Base-by-base conservation (phyloP, 2,329 filamentous ascomycete species). In the Penicillium sp. region DNA sequence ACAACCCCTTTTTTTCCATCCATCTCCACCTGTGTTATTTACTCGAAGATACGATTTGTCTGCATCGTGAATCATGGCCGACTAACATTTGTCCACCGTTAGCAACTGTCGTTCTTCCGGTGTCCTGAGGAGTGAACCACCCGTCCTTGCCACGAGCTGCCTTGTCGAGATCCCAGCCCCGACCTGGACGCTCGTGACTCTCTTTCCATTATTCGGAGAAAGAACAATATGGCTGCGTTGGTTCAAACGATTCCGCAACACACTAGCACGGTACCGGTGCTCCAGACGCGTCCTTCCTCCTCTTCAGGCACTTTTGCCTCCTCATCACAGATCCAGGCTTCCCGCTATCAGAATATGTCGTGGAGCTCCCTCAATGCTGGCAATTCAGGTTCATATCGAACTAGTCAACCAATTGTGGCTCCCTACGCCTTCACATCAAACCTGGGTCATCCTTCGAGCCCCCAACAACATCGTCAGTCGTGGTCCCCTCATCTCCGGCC, bases 231-330 rank as follows among this genome's bases (percentile, higher is more conserved):
- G 89, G 89, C 89, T 79, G 88, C 89, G 74, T 81, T 93, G 79
- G 87, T 92, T 68, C 89, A 93, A 77, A 85, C 87, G 57, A 89
- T 88, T 70, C 84, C 88, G 66, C 86, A 89, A 76, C 87, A 90
- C 74, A 85, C 85, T 68, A 80, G 81, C 73, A 85, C 87, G 62
- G 81, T 85, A 65, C 86, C 86, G 60, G 87, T 91, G 82, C 85
- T 92, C 66, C 88, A 90, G 72, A 82, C 86, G 64, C 84, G 86
- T 70, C 84, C 86, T 57, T 80, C 81, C 49, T 86, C 88, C 55
- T 80, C 84, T 39, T 81, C 82, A 51, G 81, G 80, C 66, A 81
- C 81, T 63, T 83, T 86, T 54, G 59, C 66, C 48, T 60, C 63
- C 26, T 63, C 66, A 12, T 57, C 68, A 38, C 68, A 71, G 45